Conservation (phyloP, 1,284 basidiomycete species). For the Fomitopsis pinicola region DNA sequence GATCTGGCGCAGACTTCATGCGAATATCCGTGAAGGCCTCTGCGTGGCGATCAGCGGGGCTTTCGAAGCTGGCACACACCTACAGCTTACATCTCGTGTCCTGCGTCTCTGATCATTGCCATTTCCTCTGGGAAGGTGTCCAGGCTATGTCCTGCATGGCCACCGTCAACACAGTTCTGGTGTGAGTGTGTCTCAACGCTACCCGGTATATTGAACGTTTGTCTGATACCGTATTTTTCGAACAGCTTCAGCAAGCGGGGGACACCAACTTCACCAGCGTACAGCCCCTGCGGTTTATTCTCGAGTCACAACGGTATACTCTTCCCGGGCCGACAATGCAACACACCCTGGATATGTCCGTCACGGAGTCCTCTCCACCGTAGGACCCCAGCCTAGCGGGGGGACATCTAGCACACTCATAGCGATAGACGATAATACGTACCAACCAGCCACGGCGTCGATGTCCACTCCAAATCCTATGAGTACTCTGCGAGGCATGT, state of each 20-base stretch:
- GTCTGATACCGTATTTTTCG: conserved; percentile 66
- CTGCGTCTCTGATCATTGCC: conserved; percentile 61
- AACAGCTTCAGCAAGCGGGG: conserved; percentile 69
- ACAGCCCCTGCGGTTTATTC: conserved; percentile 46
- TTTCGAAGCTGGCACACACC: neutral
- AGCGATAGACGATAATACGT: neutral
- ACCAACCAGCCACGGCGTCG: conserved; percentile 30
- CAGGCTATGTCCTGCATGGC: conserved; percentile 53
- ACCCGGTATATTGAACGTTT: conserved; percentile 74
- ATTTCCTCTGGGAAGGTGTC: conserved; percentile 69
- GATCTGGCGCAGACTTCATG: conserved; percentile 49
- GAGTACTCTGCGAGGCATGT: conserved; percentile 24
- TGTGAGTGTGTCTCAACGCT: conserved; percentile 4
- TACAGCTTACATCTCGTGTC: conserved; percentile 56
- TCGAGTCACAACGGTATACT: neutral
- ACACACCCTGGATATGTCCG: conserved; percentile 57
- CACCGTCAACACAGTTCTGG: neutral
- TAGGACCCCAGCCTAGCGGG: conserved; percentile 59
- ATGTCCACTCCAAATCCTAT: conserved; percentile 32
- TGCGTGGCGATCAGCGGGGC: conserved; percentile 16
- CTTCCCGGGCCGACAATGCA: neutral
- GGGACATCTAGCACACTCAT: neutral
- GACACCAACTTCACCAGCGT: conserved; percentile 70
- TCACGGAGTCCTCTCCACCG: conserved; percentile 62
- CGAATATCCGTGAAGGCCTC: conserved; percentile 72